Evolutionary conservation across 371 early-diverging fungal species (phyloP), one percentile per base, ranked within the genome.

Genomic region (Neoconidiobolus thromboides): DNA sequence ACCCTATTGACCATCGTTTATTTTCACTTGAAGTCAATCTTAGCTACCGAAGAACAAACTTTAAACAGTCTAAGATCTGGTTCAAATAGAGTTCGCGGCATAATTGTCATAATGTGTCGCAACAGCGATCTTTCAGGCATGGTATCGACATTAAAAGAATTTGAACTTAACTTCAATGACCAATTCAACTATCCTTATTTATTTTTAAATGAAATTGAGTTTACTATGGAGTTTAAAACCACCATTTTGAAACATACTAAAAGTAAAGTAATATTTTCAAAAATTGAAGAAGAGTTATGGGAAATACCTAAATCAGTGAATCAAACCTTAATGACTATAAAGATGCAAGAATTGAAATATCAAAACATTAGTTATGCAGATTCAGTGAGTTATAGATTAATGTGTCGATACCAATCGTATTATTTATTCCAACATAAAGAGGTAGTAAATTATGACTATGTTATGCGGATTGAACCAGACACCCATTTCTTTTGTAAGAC

Each of bases 401-500:
- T 96, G 96, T 96, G 97, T 67, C 74, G 90, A 62, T 80, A 72
- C 58, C 76, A 79, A 58, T 92, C 94, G 43, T 93, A 96, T 2
- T 91, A 85, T 68, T 91, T 97, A 66, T 94, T 81, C 68, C 73
- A 80, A 52, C 93, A 96, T 65, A 83, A 86, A 51, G 67, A 90
- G 3, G 67, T 94, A 39, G 71, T 71, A 47, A 70, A 81, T 51
- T 86, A 83, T 61, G 86, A 92, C 63, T 96, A 83, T 67, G 97
- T 93, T 69, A 97, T 97, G 98, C 74, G 98, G 6, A 76, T 97
- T 7, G 98, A 97, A 65, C 98, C 98, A 1, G 85, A 81, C 48
- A 93, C 94, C 2, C 75, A 81, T 43, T 93, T 85, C 62, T 78
- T 75, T 61, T 97, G 97, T 67, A 81, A 91, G 60, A 71, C 97